Conservation (phyloP, 345 rosid species). For the Boechera retrofracta region DNA sequence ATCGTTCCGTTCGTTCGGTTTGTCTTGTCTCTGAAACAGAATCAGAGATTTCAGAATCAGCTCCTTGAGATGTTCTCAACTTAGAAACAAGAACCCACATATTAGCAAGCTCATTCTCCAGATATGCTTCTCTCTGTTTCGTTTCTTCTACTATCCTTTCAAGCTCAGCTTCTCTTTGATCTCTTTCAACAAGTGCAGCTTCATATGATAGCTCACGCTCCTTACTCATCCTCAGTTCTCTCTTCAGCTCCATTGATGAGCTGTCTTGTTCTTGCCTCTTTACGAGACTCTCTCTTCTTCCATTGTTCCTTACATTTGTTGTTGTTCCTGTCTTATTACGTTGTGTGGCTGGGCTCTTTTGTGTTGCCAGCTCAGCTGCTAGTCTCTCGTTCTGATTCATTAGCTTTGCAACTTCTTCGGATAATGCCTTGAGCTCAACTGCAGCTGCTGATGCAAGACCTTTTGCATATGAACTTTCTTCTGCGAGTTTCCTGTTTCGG, state of each 20-base stretch:
- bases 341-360: constrained; percentile 62
- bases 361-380: constrained; percentile 68
- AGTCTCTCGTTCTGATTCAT: constrained; percentile 90
- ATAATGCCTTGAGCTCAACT: constrained; percentile 98
- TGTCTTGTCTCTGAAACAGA: constrained; percentile 43
- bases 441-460: constrained; percentile 99
- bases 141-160: constrained; percentile 85
- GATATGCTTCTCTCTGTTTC: constrained; percentile 91
- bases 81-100: constrained; percentile 99
- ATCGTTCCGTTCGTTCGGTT: constrained; percentile 41
- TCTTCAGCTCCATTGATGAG: constrained; percentile 70
- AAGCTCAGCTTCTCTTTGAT: constrained; percentile 80
- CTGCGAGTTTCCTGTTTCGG: constrained; percentile 82
- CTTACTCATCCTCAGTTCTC: constrained; percentile 73
- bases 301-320: constrained; percentile 63
- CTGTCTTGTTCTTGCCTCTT: constrained; percentile 74
- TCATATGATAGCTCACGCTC: constrained; percentile 89
- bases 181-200: constrained; percentile 79
- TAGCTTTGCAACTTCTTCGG: constrained; percentile 96
- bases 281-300: constrained; percentile 53
- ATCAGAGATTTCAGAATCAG: constrained; percentile 54
- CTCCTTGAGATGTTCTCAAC: constrained; percentile 72
- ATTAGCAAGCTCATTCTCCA: constrained; percentile 97
- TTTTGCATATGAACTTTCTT: constrained; percentile 96
- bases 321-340: constrained; percentile 56